Evolutionary conservation across 2,329 filamentous ascomycete genomes (phyloP), one percentile per base, ranked within the genome.

Genomic region (Paracoccidioides lutzii): DNA sequence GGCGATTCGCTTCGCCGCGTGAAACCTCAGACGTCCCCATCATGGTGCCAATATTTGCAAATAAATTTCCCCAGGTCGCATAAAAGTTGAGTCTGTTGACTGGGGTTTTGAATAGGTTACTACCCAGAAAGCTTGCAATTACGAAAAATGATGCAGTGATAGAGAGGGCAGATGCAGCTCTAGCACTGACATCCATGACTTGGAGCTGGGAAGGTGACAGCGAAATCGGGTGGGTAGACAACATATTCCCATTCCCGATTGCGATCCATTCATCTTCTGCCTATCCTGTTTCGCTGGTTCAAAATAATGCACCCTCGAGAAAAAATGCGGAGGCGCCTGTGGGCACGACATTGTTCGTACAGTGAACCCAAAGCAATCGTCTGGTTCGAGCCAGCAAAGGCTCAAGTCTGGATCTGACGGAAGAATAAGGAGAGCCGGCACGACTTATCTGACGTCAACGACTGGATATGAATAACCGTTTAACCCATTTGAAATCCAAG

Each of bases 31-130:
- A 76, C 40, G 79, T 78, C 0, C 85, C 83, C 64, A 91, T 87
- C 38, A 91, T 69, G 0, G 88, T 90, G 0, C 83, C 87, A 15
- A 88, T 78, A 67, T 89, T 91, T 59, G 81, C 81, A 69, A 90
- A 76, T 62, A 91, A 77, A 64, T 95, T 94, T 7, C 88, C 88
- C 65, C 88, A 85, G 0, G 85, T 86, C 5, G 88, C 88, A 67
- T 86, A 93, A 68, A 94, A 91, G 8, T 91, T 83, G 0, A 94
- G 77, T 15, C 88, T 79, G 65, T 93, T 93, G 72, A 93, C 90
- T 3, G 64, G 63, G 45, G 61, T 64, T 46, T 59, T 57, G 52
- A 66, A 66, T 28, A 55, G 57, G 9, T 48, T 53, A 5, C 54
- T 58, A 8, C 56, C 45, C 8, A 60, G 15, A 51, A 62, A 66